Evolutionary conservation across 2,329 filamentous ascomycete species (phyloP).

Genomic region (Trichoderma sp.): DNA sequence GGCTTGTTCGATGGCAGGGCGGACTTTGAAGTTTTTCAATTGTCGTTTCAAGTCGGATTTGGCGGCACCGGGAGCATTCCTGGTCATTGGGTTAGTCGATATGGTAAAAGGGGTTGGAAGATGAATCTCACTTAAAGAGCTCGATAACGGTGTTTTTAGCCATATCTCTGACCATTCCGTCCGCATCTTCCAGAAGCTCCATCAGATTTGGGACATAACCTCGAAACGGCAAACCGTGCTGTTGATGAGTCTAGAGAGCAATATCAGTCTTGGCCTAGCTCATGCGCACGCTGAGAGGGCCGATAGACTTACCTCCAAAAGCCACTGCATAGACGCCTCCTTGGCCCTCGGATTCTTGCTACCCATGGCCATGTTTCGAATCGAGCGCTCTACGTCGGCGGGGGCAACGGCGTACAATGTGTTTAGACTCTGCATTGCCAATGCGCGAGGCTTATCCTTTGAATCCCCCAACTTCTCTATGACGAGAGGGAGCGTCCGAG

Average conservation of each 20-base stretch:
- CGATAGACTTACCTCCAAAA: constrained; percentile 62
- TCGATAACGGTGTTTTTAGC: constrained; percentile 83
- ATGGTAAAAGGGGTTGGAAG: not conserved
- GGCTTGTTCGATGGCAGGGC: constrained; percentile 78
- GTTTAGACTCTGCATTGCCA: constrained; percentile 71
- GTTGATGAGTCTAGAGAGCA: constrained; percentile 67
- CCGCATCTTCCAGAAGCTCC: constrained; percentile 84
- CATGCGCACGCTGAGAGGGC: not conserved
- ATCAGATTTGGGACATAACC: constrained; percentile 80
- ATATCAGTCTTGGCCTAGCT: constrained; percentile 25
- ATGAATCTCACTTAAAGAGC: constrained; percentile 66
- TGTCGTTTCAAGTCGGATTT: constrained; percentile 89
- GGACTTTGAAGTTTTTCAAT: constrained; percentile 77
- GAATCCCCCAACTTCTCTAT: constrained; percentile 83
- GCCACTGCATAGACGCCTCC: constrained; percentile 81
- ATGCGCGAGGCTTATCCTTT: constrained; percentile 77
- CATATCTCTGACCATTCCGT: constrained; percentile 79
- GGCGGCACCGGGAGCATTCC: constrained; percentile 74
- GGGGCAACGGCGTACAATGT: constrained; percentile 72
- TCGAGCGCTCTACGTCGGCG: constrained; percentile 72
- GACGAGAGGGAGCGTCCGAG: constrained; percentile 69
- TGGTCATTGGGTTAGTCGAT: constrained; percentile 33
- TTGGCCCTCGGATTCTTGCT: constrained; percentile 83
- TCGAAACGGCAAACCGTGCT: constrained; percentile 76
- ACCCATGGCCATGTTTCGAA: constrained; percentile 74